Evolutionary conservation across 805 yeast species (phyloP).

Genomic region (Cyberlindnera nakhonratchasimensis): DNA sequence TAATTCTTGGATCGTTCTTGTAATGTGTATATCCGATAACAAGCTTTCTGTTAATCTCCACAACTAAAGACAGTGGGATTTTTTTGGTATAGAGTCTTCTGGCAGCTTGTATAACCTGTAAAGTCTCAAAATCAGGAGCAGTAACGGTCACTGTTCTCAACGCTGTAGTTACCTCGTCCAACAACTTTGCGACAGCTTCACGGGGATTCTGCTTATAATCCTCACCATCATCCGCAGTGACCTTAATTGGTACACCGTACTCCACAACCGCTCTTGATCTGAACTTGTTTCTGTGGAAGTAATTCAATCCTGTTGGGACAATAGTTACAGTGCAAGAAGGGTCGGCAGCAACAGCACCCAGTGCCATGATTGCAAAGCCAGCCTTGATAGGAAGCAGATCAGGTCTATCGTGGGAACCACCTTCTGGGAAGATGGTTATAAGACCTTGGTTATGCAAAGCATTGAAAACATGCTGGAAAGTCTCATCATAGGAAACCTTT

Average conservation of each 20-base stretch:
- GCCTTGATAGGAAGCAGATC: constrained; percentile 89
- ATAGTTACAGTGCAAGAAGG: constrained; percentile 75
- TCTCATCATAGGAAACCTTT: constrained; percentile 77
- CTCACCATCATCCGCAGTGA: constrained; percentile 56
- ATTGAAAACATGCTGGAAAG: constrained; percentile 77
- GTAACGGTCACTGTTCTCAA: constrained; percentile 88
- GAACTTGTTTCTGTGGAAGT: constrained; percentile 91
- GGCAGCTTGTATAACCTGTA: constrained; percentile 93
- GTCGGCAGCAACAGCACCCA: constrained; percentile 82
- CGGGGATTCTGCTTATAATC: constrained; percentile 65
- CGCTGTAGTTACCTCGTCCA: constrained; percentile 71
- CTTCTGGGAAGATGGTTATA: constrained; percentile 93
- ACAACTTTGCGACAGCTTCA: constrained; percentile 68
- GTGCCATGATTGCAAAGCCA: constrained; percentile 96
- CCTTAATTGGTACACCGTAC: constrained; percentile 82
- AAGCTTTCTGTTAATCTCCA: constrained; percentile 85
- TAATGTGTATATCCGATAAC: constrained; percentile 78
- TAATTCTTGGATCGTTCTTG: constrained; percentile 68
- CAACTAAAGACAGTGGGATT: constrained; percentile 71
- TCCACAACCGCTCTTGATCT: constrained; percentile 93
- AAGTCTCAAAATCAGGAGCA: constrained; percentile 87
- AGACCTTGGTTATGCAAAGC: constrained; percentile 77
- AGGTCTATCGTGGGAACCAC: constrained; percentile 95
- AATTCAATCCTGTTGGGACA: constrained; percentile 95
- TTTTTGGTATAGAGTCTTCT: constrained; percentile 73